Evolutionary conservation across 2,329 filamentous ascomycete species (phyloP).

Genomic region (Bipolaris victoriae): DNA sequence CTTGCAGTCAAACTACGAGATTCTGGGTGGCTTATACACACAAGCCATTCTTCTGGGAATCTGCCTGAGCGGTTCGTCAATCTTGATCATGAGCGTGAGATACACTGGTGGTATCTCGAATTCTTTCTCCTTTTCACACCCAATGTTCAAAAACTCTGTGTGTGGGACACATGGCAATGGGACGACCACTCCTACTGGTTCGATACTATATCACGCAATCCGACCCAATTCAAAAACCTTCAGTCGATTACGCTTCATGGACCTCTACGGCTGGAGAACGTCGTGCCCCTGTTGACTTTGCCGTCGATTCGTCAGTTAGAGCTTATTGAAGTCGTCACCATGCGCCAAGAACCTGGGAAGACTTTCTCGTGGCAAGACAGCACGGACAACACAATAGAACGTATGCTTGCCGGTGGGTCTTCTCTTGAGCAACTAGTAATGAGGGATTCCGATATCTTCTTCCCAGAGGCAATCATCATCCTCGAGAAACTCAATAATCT

Average conservation of each 20-base stretch:
- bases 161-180: slow-evolving; percentile 15
- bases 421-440: slow-evolving; percentile 8
- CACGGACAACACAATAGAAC: background rate
- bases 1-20: slow-evolving; percentile 1
- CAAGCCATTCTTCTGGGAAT: background rate
- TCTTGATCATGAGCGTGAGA: background rate
- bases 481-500: slow-evolving; percentile 5
- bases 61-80: slow-evolving; percentile 5
- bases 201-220: slow-evolving; percentile 1
- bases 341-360: slow-evolving; percentile 8
- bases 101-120: slow-evolving; percentile 21
- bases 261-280: slow-evolving; percentile 14
- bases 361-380: slow-evolving; percentile 1
- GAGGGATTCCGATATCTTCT: slow-evolving; percentile 3
- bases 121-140: slow-evolving; percentile 18
- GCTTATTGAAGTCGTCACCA: slow-evolving; percentile 3
- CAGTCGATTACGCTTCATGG: slow-evolving; percentile 10
- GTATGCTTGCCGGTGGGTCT: slow-evolving; percentile 5
- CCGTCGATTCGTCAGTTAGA: slow-evolving; percentile 9
- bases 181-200: slow-evolving; percentile 19
- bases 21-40: slow-evolving; percentile 1
- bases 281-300: slow-evolving; percentile 16
- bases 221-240: slow-evolving; percentile 6
- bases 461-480: background rate
- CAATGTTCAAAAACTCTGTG: slow-evolving; percentile 3